phyloP scores from a whole-genome alignment of 179 eudicot species.

The Dionaea muscipula region DNA sequence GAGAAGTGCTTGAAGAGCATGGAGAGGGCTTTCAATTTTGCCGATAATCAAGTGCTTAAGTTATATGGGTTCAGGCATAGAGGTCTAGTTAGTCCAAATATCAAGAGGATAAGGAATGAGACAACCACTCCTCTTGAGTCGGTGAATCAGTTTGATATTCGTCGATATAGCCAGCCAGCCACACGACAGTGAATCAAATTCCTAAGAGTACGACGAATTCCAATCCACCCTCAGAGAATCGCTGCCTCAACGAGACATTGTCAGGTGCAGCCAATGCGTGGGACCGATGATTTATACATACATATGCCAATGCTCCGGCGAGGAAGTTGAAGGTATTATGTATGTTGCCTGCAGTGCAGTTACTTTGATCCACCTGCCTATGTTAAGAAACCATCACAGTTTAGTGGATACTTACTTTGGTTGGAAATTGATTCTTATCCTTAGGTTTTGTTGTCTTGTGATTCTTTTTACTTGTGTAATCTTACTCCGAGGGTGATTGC shows the following conservation, averaged over 20 bases:
- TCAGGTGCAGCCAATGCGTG: neutral
- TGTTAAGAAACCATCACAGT: no score
- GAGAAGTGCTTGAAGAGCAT: conserved; percentile 58
- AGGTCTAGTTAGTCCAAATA: conserved; percentile 34
- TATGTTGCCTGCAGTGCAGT: neutral
- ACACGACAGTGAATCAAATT: conserved; percentile 16
- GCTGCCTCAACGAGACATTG: neutral
- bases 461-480: no score
- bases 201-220: conserved; percentile 6
- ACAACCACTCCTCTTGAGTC: conserved; percentile 33
- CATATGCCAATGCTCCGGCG: neutral
- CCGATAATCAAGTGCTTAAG: conserved; percentile 47
- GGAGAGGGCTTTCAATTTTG: conserved; percentile 52
- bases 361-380: neutral
- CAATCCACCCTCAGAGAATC: neutral
- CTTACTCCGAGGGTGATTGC: no score
- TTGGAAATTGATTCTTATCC: no score
- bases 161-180: conserved; percentile 16
- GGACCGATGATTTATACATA: neutral
- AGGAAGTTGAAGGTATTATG: neutral
- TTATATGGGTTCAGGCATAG: conserved; percentile 51
- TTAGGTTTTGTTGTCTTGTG: no score
- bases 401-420: no score
- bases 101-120: conserved; percentile 42
- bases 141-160: conserved; percentile 25